Evolutionary conservation across 1,139 yeast genomes (phyloP).

Genomic region (Geotrichum citri-aurantii): DNA sequence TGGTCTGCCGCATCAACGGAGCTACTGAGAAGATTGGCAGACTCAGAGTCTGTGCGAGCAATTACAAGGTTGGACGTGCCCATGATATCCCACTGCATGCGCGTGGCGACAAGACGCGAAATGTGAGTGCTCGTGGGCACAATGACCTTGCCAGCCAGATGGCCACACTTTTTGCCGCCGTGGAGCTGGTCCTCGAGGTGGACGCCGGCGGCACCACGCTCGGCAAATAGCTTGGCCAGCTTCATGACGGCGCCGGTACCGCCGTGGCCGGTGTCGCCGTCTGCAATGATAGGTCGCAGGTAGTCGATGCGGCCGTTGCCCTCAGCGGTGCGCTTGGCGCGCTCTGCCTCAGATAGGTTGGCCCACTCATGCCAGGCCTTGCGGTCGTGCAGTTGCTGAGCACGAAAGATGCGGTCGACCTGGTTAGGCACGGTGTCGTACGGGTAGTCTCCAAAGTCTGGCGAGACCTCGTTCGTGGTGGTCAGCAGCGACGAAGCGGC

Average conservation of each 20-base stretch:
- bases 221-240: conserved; percentile 57
- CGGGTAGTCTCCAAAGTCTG: conserved; percentile 60
- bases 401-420: conserved; percentile 54
- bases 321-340: conserved; percentile 24
- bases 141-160: conserved; percentile 55
- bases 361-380: conserved; percentile 46
- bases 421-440: conserved; percentile 63
- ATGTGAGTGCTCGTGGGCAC: conserved; percentile 58
- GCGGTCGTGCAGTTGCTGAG: conserved; percentile 54
- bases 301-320: conserved; percentile 43
- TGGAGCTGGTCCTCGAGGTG: conserved; percentile 61
- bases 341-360: conserved; percentile 33
- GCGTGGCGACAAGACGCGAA: conserved; percentile 51
- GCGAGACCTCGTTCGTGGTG: conserved; percentile 54
- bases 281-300: conserved; percentile 58
- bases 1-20: conserved; percentile 54
- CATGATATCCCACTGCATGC: conserved; percentile 63
- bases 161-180: conserved; percentile 64
- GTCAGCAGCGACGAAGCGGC: conserved; percentile 51
- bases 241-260: conserved; percentile 60
- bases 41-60: conserved; percentile 58
- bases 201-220: conserved; percentile 59
- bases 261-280: conserved; percentile 68
- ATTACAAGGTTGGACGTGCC: conserved; percentile 53
- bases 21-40: conserved; percentile 50